Evolutionary conservation across 2,329 filamentous ascomycete species (phyloP).

Genomic region (Cladophialophora yegresii): DNA sequence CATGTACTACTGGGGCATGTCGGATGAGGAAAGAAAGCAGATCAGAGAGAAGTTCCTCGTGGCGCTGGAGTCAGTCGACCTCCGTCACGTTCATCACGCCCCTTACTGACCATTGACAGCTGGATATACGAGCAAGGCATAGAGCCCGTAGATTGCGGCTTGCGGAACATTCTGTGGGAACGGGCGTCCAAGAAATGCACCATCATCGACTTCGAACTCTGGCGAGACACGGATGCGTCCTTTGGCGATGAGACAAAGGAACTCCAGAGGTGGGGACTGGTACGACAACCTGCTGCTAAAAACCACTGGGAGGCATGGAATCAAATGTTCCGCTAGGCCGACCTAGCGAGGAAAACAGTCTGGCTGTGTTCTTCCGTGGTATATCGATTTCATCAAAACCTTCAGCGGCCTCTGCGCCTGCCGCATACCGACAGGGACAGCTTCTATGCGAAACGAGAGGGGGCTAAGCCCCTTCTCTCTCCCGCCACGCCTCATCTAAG

Average conservation of each 20-base stretch:
- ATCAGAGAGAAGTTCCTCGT: constrained; percentile 27
- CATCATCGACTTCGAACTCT: constrained; percentile 36
- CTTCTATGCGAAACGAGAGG: not conserved
- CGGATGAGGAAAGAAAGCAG: constrained; percentile 23
- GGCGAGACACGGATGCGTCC: constrained; percentile 22
- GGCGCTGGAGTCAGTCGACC: constrained; percentile 22
- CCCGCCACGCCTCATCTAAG: constrained; percentile 52
- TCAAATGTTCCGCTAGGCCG: constrained; percentile 14
- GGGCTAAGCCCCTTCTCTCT: constrained; percentile 1
- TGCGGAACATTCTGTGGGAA: constrained; percentile 35
- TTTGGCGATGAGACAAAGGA: constrained; percentile 33
- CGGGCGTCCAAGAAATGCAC: constrained; percentile 28
- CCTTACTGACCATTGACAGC: constrained; percentile 7
- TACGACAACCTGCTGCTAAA: constrained; percentile 27
- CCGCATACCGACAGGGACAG: not conserved
- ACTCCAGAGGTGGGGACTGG: constrained; percentile 34
- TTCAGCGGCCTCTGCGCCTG: not conserved
- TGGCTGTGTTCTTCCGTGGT: not conserved
- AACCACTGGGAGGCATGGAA: constrained; percentile 33
- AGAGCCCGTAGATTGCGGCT: constrained; percentile 34
- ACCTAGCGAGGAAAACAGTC: not conserved
- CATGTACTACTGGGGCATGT: constrained; percentile 35
- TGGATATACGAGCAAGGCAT: constrained; percentile 32
- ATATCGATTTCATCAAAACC: not conserved
- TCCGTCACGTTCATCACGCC: not conserved